phyloP scores from a whole-genome alignment of 805 yeast species.

The Starmerella gropengiesseri region DNA sequence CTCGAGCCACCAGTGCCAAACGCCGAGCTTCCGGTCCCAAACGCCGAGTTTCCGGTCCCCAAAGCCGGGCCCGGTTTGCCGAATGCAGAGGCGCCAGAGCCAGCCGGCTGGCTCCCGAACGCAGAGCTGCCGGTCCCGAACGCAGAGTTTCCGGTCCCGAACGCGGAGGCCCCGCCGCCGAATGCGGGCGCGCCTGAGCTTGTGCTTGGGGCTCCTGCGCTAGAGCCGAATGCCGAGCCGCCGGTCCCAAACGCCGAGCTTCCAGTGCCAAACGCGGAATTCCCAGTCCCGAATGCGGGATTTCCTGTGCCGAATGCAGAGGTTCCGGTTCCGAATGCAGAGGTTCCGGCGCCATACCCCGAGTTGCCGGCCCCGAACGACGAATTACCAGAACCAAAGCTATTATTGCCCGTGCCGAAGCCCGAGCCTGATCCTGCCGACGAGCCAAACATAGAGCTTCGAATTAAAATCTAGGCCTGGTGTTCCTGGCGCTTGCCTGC shows the following conservation, averaged over 20 bases:
- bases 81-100: conserved; percentile 22
- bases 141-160: conserved; percentile 6
- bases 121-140: conserved; percentile 1
- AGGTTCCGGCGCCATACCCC: conserved; percentile 7
- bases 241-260: conserved; percentile 23
- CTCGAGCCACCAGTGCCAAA: conserved; percentile 22
- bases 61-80: no score
- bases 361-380: conserved; percentile 10
- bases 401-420: conserved; percentile 18
- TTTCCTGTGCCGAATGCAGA: conserved; percentile 20
- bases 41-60: conserved; percentile 22
- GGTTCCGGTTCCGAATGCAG: conserved; percentile 10
- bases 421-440: conserved; percentile 1
- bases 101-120: conserved; percentile 8
- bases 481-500: no score
- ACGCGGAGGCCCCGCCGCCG: conserved; percentile 7
- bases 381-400: conserved; percentile 19
- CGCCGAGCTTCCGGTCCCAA: conserved; percentile 18
- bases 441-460: conserved; percentile 1
- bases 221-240: conserved; percentile 15
- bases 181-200: conserved; percentile 19
- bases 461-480: no score
- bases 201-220: not conserved
- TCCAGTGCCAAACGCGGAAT: conserved; percentile 15
- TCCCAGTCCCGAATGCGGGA: conserved; percentile 15